Conservation (phyloP, 441 rosid species). For the Erysimum cheiri region DNA sequence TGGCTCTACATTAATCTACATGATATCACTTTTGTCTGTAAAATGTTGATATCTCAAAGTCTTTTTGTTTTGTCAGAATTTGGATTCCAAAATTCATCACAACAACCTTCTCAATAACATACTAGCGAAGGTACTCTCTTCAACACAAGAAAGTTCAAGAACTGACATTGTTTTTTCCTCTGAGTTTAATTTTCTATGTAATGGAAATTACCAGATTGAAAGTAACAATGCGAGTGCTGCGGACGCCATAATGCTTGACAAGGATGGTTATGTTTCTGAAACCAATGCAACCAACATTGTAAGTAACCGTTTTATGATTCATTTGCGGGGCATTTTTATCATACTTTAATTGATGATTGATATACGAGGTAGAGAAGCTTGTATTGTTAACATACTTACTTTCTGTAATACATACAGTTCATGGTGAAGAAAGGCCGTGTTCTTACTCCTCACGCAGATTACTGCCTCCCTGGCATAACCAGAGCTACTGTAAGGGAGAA, state of each 20-base stretch:
- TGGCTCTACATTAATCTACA: constrained; percentile 5
- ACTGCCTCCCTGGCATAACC: constrained; percentile 94
- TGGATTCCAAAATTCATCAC: constrained; percentile 95
- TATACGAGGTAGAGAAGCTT: neutral
- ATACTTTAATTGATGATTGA: no score
- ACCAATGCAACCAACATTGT: constrained; percentile 95
- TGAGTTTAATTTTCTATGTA: neutral
- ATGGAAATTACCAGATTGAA: constrained; percentile 55
- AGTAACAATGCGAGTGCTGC: constrained; percentile 74
- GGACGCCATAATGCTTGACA: constrained; percentile 94
- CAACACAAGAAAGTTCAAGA: constrained; percentile 1
- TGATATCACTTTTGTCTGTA: neutral
- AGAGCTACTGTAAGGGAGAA: constrained; percentile 72
- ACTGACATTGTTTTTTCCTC: neutral
- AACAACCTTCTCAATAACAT: constrained; percentile 90
- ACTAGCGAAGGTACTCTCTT: constrained; percentile 73
- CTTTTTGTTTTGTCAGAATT: constrained; percentile 53
- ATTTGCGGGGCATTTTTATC: neutral
- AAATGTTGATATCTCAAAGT: constrained; percentile 6
- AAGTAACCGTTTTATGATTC: constrained; percentile 42
- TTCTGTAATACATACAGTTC: constrained; percentile 57
- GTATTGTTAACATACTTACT: neutral
- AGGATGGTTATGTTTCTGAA: constrained; percentile 89
- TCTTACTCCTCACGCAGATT: constrained; percentile 91
- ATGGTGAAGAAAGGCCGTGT: constrained; percentile 87